phyloP scores from a whole-genome alignment of 768 basidiomycete genomes.

The Baorangia bicolor region DNA sequence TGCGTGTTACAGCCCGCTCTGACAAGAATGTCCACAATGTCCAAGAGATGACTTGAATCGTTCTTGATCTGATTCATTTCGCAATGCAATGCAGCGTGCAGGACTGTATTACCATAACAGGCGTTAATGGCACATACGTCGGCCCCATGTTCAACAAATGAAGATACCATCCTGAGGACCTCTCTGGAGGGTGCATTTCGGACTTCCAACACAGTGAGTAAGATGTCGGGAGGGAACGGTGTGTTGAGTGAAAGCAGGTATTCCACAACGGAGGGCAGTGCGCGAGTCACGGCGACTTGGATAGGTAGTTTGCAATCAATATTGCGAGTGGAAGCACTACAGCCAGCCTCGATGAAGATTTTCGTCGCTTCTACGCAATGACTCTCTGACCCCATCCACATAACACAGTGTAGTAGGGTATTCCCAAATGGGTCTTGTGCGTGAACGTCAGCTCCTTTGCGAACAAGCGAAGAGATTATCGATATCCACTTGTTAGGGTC shows the following conservation, averaged over 20 bases:
- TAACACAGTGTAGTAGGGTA: background rate
- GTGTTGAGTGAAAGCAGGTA: background rate
- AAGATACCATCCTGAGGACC: background rate
- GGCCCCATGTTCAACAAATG: background rate
- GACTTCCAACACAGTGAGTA: background rate
- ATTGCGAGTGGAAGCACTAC: background rate
- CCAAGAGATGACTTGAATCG: background rate
- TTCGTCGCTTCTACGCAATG: background rate
- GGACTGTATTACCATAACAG: background rate
- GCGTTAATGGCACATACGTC: background rate
- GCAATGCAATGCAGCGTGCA: background rate
- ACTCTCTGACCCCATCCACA: rapidly evolving
- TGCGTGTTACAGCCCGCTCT: background rate
- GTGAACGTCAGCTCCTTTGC: background rate
- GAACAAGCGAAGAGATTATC: background rate
- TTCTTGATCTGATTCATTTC: background rate
- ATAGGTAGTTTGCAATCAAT: background rate
- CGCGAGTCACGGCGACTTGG: background rate
- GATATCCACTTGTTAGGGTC: background rate
- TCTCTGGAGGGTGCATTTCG: rapidly evolving
- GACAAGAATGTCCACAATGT: background rate
- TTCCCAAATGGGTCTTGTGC: background rate
- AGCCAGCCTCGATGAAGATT: background rate
- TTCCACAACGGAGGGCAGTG: background rate
- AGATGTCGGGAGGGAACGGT: background rate